A percentile compares a stretch with the other conserved stretches of the same genome.
Evolutionary conservation across 805 yeast genomes (phyloP).

Genomic region (Danielia oregonensis): DNA sequence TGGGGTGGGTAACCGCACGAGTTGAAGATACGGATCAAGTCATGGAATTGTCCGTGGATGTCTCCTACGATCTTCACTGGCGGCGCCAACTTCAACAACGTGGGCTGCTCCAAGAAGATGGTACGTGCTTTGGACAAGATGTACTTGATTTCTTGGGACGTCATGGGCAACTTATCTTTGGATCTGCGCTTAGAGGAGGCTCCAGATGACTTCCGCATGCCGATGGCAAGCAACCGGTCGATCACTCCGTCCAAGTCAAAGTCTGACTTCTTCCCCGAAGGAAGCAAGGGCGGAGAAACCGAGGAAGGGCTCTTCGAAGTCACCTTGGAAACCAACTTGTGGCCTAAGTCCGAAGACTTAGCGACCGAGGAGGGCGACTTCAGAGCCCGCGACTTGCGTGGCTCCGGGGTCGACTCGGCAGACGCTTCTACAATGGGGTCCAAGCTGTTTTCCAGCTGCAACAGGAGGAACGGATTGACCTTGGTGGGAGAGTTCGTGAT

Average conservation of each 20-base stretch:
- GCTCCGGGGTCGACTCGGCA: slow-evolving; percentile 16
- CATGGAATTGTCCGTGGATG: slow-evolving; percentile 67
- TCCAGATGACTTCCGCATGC: slow-evolving; percentile 20
- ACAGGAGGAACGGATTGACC: slow-evolving; percentile 1
- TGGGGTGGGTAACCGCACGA: slow-evolving; percentile 59
- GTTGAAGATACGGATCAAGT: slow-evolving; percentile 51
- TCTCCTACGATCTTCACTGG: slow-evolving; percentile 85
- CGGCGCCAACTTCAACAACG: slow-evolving; percentile 61
- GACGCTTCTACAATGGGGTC: slow-evolving; percentile 22
- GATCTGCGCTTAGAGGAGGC: slow-evolving; percentile 14
- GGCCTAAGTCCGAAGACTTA: slow-evolving; percentile 4
- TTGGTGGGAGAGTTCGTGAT: slow-evolving; percentile 11
- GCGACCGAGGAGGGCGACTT: slow-evolving; percentile 4
- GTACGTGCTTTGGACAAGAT: slow-evolving; percentile 58
- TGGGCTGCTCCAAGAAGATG: slow-evolving; percentile 61
- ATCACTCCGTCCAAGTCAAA: slow-evolving; percentile 62
- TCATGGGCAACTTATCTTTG: slow-evolving; percentile 48
- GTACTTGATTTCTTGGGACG: slow-evolving; percentile 51
- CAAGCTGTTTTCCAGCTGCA: slow-evolving; percentile 12
- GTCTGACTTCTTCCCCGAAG: slow-evolving; percentile 20
- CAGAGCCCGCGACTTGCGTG: slow-evolving; percentile 3
- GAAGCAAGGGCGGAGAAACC: slow-evolving; percentile 22
- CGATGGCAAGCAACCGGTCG: slow-evolving; percentile 53
- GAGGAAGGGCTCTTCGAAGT: slow-evolving; percentile 12
- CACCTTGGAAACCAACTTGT: not conserved